Evolutionary conservation across 2,329 filamentous ascomycete species (phyloP), one percentile per base, ranked within the genome.

Genomic region (Zymoseptoria ardabiliae): DNA sequence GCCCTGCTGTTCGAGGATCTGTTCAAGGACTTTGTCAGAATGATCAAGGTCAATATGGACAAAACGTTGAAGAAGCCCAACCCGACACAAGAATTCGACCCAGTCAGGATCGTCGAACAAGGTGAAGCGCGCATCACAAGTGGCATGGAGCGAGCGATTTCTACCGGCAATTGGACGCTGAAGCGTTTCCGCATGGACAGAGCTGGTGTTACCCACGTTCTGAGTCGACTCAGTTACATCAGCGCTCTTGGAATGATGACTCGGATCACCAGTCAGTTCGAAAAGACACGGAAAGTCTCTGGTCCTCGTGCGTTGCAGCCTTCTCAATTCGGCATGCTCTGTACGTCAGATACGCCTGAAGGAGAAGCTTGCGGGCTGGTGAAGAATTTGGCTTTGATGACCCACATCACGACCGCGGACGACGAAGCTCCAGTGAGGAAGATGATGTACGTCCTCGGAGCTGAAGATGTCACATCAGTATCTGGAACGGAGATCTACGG

Each of bases 161-260:
- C 95, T 57, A 97, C 94, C 0, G 94, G 94, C 20, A 99, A 99
- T 71, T 99, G 94, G 94, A 97, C 84, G 63, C 82, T 99, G 66
- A 97, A 97, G 76, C 91, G 95, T 73, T 99, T 99, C 79, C 91
- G 93, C 75, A 99, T 99, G 94, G 95, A 97, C 71, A 83, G 93
- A 72, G 93, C 94, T 21, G 94, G 94, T 71, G 91, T 99, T 21
- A 97, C 95, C 0, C 94, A 99, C 74, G 91, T 99, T 49, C 81
- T 99, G 54, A 97, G 93, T 75, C 86, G 94, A 64, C 80, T 99
- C 58, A 97, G 93, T 74, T 99, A 97, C 72, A 97, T 99, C 73
- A 90, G 89, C 63, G 94, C 94, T 25, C 83, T 99, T 25, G 95
- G 95, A 63, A 99, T 99, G 95, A 99, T 99, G 94, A 99, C 94